Evolutionary conservation across 2,329 filamentous ascomycete species (phyloP).

Genomic region (Hymenotorrendiella dingleyae): DNA sequence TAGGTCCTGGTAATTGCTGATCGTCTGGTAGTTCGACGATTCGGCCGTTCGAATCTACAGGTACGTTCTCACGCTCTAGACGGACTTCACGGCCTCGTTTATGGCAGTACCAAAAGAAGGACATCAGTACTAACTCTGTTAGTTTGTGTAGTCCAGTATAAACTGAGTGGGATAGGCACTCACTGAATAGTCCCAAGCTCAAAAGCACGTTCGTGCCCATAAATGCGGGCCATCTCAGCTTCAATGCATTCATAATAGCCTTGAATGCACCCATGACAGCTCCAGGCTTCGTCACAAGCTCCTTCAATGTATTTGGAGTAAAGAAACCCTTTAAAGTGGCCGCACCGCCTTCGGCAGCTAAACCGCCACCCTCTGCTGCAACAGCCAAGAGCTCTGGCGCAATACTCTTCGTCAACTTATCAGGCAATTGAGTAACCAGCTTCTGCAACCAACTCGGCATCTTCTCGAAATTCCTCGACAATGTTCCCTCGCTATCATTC

Average conservation of each 20-base stretch:
- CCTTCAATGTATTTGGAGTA: constrained; percentile 66
- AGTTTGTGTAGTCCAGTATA: constrained; percentile 7
- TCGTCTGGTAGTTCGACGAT: constrained; percentile 3
- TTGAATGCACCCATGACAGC: constrained; percentile 77
- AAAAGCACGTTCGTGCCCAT: constrained; percentile 88
- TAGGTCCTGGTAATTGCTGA: background rate
- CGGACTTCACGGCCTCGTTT: constrained; percentile 86
- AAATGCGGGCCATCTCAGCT: constrained; percentile 82
- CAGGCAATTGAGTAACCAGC: constrained; percentile 76
- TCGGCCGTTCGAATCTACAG: constrained; percentile 1
- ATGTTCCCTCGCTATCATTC: constrained; percentile 54
- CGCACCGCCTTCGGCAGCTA: constrained; percentile 23
- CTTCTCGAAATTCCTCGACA: constrained; percentile 55
- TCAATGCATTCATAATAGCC: constrained; percentile 85
- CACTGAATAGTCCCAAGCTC: constrained; percentile 82
- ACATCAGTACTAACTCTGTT: constrained; percentile 59
- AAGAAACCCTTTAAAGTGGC: constrained; percentile 61
- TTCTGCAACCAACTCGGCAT: constrained; percentile 79
- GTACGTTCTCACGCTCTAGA: constrained; percentile 37
- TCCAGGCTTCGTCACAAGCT: constrained; percentile 80
- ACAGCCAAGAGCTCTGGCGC: constrained; percentile 79
- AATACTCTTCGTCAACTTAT: constrained; percentile 69
- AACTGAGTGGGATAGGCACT: constrained; percentile 33
- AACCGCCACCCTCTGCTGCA: constrained; percentile 62
- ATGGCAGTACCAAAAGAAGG: constrained; percentile 97